Conservation (phyloP, 768 basidiomycete genomes). For the Arthromyces matolae region DNA sequence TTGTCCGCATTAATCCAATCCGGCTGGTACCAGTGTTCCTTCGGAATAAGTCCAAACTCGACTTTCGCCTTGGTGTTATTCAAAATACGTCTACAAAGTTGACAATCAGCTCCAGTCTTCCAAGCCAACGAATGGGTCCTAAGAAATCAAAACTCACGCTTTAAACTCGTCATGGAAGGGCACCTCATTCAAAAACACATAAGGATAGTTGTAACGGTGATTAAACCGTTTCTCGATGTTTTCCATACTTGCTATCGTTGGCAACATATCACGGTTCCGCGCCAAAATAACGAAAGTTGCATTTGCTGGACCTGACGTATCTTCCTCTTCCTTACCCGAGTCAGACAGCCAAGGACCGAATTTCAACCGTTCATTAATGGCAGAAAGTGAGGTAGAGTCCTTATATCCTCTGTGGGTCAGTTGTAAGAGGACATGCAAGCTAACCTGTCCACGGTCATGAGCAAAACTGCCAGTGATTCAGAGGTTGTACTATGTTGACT, state of each 20-base stretch:
- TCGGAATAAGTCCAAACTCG: slow-evolving; percentile 64
- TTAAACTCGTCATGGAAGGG: slow-evolving; percentile 78
- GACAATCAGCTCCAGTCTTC: too few species aligned
- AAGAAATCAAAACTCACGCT: slow-evolving; percentile 31
- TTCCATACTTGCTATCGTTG: slow-evolving; percentile 59
- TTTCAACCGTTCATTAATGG: neutral
- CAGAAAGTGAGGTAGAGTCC: neutral
- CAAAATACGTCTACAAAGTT: slow-evolving; percentile 17
- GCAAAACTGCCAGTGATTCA: neutral
- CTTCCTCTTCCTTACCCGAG: neutral
- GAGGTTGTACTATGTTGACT: neutral
- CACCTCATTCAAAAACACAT: slow-evolving; percentile 85
- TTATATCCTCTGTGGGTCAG: neutral
- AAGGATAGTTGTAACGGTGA: slow-evolving; percentile 71
- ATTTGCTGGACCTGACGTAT: neutral
- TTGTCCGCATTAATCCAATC: slow-evolving; percentile 70
- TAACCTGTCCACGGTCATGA: neutral
- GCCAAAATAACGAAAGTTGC: slow-evolving; percentile 43
- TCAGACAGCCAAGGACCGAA: neutral
- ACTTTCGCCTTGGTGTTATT: slow-evolving; percentile 20
- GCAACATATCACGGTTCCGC: slow-evolving; percentile 57
- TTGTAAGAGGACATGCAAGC: neutral
- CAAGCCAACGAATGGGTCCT: neutral
- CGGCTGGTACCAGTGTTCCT: slow-evolving; percentile 75
- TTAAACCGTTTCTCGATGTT: slow-evolving; percentile 84